phyloP scores from a whole-genome alignment of 805 yeast genomes.

The Sungouiozyma ichnusensis region DNA sequence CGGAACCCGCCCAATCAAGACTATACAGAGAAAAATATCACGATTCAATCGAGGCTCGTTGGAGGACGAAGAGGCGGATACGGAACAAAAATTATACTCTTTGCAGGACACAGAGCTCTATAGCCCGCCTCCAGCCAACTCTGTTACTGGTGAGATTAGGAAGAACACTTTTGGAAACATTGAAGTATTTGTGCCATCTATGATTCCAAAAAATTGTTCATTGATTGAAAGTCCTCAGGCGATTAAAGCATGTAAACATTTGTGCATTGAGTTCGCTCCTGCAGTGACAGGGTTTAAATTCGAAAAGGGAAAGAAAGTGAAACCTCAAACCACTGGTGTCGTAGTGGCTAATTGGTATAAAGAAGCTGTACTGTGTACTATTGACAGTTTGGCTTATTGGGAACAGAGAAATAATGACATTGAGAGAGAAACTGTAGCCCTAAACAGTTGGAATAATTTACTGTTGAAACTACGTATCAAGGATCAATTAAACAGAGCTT shows the following conservation, averaged over 20 bases:
- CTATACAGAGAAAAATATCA: slow-evolving; percentile 26
- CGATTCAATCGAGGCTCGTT: slow-evolving; percentile 27
- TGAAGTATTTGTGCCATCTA: slow-evolving; percentile 63
- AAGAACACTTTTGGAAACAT: slow-evolving; percentile 76
- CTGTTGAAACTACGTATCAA: slow-evolving; percentile 27
- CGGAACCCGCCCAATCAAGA: slow-evolving; percentile 58
- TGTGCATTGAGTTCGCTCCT: slow-evolving; percentile 70
- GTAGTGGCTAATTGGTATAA: slow-evolving; percentile 52
- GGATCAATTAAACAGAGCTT: slow-evolving; percentile 34
- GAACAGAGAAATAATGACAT: slow-evolving; percentile 32
- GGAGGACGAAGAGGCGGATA: slow-evolving; percentile 43
- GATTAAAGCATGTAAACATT: slow-evolving; percentile 56
- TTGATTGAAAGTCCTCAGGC: slow-evolving; percentile 47
- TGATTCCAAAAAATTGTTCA: slow-evolving; percentile 77
- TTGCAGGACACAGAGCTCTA: slow-evolving; percentile 67
- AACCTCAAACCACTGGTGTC: slow-evolving; percentile 64
- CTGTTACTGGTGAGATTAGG: slow-evolving; percentile 50
- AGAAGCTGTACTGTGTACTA: slow-evolving; percentile 26
- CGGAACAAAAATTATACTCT: slow-evolving; percentile 51
- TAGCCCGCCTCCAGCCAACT: slow-evolving; percentile 47
- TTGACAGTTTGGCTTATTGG: slow-evolving; percentile 21
- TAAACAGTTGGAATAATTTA: slow-evolving; percentile 28
- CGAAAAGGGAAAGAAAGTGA: slow-evolving; percentile 37
- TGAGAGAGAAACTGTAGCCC: slow-evolving; percentile 38
- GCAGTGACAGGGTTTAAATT: slow-evolving; percentile 87